Evolutionary conservation across 805 yeast genomes (phyloP).

Genomic region (Nakazawaea ishiwadae): DNA sequence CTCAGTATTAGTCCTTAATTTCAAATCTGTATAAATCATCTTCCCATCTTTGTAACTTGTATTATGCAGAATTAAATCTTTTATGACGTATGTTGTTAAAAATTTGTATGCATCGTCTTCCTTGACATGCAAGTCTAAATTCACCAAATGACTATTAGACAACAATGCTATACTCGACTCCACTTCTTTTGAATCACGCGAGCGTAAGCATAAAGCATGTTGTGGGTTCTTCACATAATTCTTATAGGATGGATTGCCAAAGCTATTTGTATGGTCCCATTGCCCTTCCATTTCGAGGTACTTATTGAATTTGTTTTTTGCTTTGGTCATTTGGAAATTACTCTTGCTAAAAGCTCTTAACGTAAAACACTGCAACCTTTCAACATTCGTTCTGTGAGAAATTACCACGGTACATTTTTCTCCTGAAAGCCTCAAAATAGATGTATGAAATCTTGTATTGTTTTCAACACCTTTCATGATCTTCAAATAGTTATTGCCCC

Average conservation of each 20-base stretch:
- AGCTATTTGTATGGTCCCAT: conserved; percentile 43
- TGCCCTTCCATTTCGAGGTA: conserved; percentile 25
- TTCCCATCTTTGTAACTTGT: conserved; percentile 30
- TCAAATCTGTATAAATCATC: conserved; percentile 18
- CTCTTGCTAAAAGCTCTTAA: conserved; percentile 14
- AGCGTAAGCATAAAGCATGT: conserved; percentile 29
- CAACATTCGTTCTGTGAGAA: conserved; percentile 10
- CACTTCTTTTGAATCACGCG: conserved; percentile 16
- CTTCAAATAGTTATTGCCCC: conserved; percentile 14
- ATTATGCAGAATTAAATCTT: conserved; percentile 24
- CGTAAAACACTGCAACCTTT: conserved; percentile 13
- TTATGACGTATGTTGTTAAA: conserved; percentile 23
- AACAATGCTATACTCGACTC: conserved; percentile 21
- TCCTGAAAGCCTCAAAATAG: conserved; percentile 19
- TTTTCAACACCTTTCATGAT: conserved; percentile 18
- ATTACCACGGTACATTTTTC: conserved; percentile 19
- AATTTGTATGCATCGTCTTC: conserved; percentile 22
- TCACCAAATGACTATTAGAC: conserved; percentile 25
- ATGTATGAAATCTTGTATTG: conserved; percentile 28
- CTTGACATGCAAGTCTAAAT: conserved; percentile 40
- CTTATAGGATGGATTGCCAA: conserved; percentile 50
- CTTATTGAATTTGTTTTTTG: conserved; percentile 23
- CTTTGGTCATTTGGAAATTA: conserved; percentile 22
- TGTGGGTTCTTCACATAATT: conserved; percentile 55
- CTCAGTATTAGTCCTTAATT: conserved; percentile 25